Base-by-base conservation (phyloP, 2,329 filamentous ascomycete genomes). In the Xylaria sp. region DNA sequence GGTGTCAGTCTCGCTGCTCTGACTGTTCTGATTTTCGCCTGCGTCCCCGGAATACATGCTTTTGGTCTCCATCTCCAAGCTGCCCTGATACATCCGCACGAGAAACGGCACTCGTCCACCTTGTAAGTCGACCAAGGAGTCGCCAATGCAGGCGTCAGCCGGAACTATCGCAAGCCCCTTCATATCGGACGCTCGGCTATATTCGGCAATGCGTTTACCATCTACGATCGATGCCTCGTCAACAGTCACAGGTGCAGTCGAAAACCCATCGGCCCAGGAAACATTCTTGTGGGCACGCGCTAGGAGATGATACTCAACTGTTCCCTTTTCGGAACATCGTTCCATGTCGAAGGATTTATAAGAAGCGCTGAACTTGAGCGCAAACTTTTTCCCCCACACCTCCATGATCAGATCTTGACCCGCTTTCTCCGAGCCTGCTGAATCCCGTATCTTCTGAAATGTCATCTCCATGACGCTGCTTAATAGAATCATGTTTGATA, bases 291-390 rank as follows among this genome's bases (percentile, higher is more conserved):
- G 29, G n/a, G 61, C 42, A 20, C 61, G 36, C 2, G 25, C 25
- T 9, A 58, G 45, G n/a, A 64, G 55, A 57, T 59, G 47, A 13
- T 59, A 15, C 39, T 57, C 45, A 47, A 57, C 49, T n/a, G 55
- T 47, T 2, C 27, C 27, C 4, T 22, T 51, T 17, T 42, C 17
- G 5, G 25, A 45, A 15, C 11, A 22, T 17, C 7, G 33, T 22
- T 44, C n/a, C n/a, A 7, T 3, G 5, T n/a, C 3, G 3, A 33
- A 45, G n/a, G 1, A 1, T 10, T 11, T 27, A 15, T 27, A 7
- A 11, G 9, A 2, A 13, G 33, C 17, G 25, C 5, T 4, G 7
- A 7, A 5, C 17, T 7, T n/a, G 5, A 4, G 1, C 3, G 4
- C 2, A 7, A 17, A 15, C 4, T 45, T 5, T 20, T 20, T 47